These are phyloP conservation scores for Ustanciosporium gigantosporum DNA, from an alignment of 1,284 basidiomycete genomes.

Conservation along the genomic window DNA sequence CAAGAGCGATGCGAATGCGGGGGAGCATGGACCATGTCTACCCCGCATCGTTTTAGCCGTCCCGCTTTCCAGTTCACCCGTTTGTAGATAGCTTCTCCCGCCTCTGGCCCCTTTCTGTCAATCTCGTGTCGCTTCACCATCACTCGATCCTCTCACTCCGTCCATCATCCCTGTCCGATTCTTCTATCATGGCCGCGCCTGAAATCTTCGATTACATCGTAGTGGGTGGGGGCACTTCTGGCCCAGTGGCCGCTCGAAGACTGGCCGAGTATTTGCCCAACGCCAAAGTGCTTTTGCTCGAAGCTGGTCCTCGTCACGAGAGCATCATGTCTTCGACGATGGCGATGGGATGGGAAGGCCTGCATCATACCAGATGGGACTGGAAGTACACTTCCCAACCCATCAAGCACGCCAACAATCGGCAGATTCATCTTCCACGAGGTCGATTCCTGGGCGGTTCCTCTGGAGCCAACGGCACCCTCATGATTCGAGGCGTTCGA, in stretches of 20 bases:
- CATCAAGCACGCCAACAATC: constrained; percentile 9
- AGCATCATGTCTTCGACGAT: constrained; percentile 2
- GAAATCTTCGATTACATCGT: constrained; percentile 14
- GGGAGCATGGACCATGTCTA: too few relatives aligned
- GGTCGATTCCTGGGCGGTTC: constrained; percentile 46
- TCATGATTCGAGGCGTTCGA: constrained; percentile 21
- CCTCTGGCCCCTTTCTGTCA: too few relatives aligned
- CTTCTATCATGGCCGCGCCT: background rate
- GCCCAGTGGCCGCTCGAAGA: constrained; percentile 17
- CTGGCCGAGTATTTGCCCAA: constrained; percentile 18
- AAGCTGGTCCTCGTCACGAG: constrained; percentile 22
- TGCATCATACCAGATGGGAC: constrained; percentile 1
- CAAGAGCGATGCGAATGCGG: too few relatives aligned
- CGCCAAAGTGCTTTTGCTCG: constrained; percentile 16
- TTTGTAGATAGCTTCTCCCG: too few relatives aligned
- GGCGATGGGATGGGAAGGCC: background rate
- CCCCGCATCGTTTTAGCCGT: too few relatives aligned
- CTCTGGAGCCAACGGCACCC: constrained; percentile 62
- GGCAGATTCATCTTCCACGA: constrained; percentile 27
- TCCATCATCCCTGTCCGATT: background rate
- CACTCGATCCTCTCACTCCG: too few relatives aligned
- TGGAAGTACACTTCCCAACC: constrained; percentile 16
- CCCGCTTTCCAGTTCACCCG: too few relatives aligned
- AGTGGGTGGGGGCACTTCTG: constrained; percentile 35
- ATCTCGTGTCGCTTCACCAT: too few relatives aligned